Percentiles rank a stretch among this genome's conserved stretches.
These are phyloP conservation scores for Plasmodium vinckei DNA, from an alignment of 169 alveolate genomes.

Conservation along the genomic window DNA sequence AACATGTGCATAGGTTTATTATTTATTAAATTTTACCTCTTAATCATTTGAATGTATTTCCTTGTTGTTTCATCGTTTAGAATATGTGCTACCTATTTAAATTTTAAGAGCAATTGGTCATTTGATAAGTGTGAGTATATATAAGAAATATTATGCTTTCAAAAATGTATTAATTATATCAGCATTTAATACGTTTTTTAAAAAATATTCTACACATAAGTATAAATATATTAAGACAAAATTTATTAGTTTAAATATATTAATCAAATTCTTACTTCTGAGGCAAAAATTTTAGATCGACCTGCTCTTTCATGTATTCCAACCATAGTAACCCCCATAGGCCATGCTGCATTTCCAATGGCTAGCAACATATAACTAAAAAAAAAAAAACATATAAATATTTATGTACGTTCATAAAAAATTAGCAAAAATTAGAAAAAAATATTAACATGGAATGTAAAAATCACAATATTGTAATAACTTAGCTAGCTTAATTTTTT, in stretches of 20 bases:
- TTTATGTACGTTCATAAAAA: background rate
- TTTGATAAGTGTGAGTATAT: background rate
- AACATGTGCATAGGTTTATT: background rate
- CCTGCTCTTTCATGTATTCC: slow-evolving; percentile 96
- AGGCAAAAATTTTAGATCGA: slow-evolving; percentile 90
- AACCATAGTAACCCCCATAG: slow-evolving; percentile 96
- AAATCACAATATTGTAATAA: no score
- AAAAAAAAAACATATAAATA: slow-evolving; percentile 75
- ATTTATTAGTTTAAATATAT: no score
- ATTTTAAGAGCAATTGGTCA: background rate
- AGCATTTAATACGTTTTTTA: no score
- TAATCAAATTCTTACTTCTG: slow-evolving; percentile 87
- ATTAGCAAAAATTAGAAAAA: background rate
- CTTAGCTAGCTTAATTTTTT: no score
- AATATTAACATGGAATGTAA: slow-evolving; percentile 4
- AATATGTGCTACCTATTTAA: slow-evolving; percentile 87
- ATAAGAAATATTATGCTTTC: background rate
- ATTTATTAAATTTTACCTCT: slow-evolving; percentile 77
- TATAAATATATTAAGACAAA: no score
- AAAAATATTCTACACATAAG: no score
- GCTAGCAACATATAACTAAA: slow-evolving; percentile 90
- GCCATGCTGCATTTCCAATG: slow-evolving; percentile 98
- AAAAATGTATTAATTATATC: no score
- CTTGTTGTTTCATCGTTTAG: slow-evolving; percentile 94
- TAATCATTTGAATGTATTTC: slow-evolving; percentile 91